Percentiles rank a stretch among this genome's conserved stretches.
Conservation (phyloP, 495 filamentous ascomycete genomes). For the Halenospora varia region DNA sequence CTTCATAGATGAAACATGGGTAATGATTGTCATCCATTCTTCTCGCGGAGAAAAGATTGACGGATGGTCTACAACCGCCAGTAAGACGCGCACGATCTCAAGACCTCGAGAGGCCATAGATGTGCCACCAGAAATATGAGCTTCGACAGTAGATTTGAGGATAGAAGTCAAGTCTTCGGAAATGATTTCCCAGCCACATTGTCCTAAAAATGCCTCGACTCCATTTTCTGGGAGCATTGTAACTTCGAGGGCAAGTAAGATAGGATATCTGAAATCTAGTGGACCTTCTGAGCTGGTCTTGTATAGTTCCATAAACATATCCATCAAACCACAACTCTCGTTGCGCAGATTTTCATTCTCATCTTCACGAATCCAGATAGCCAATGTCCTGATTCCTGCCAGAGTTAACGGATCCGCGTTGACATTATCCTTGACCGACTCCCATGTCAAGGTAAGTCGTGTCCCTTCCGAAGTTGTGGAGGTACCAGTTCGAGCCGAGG, state of each 20-base stretch:
- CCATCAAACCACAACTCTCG: conserved; percentile 51
- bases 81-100: conserved; percentile 48
- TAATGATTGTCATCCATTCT: conserved; percentile 45
- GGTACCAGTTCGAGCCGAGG: conserved; percentile 34
- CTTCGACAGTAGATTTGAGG: conserved; percentile 22
- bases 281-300: conserved; percentile 9
- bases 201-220: conserved; percentile 36
- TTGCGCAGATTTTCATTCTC: conserved; percentile 50
- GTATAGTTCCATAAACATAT: conserved; percentile 57
- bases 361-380: conserved; percentile 61
- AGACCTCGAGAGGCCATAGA: conserved; percentile 38
- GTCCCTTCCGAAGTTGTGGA: conserved; percentile 29
- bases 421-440: conserved; percentile 36
- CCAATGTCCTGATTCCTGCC: conserved; percentile 46
- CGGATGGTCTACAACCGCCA: conserved; percentile 41
- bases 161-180: conserved; percentile 39
- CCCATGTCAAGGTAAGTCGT: conserved; percentile 47
- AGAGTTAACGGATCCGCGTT: conserved; percentile 43
- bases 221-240: conserved; percentile 39
- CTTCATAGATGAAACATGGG: conserved; percentile 33
- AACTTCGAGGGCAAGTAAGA: conserved; percentile 51
- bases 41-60: conserved; percentile 31
- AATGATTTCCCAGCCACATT: conserved; percentile 47
- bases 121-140: not conserved
- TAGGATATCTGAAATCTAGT: conserved; percentile 45